These are phyloP conservation scores for Xylaria nigripes DNA, from an alignment of 495 filamentous ascomycete genomes.

Conservation along the genomic window DNA sequence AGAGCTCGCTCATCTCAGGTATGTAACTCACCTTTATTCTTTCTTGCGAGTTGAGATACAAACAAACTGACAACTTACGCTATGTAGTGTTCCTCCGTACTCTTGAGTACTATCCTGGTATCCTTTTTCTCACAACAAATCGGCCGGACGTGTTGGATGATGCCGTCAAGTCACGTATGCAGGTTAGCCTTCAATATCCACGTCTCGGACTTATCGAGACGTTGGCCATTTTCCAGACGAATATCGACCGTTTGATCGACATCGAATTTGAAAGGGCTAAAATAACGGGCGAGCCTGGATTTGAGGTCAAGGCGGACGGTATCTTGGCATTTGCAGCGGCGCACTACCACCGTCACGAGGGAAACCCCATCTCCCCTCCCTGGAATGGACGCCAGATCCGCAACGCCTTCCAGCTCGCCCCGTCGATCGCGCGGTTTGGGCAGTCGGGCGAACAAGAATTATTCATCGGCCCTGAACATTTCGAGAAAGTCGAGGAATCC, in stretches of 20 bases:
- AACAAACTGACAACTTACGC: neutral
- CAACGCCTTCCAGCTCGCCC: slow-evolving; percentile 24
- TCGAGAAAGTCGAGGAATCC: slow-evolving; percentile 12
- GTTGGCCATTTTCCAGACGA: slow-evolving; percentile 23
- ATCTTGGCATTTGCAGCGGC: slow-evolving; percentile 20
- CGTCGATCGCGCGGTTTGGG: slow-evolving; percentile 9
- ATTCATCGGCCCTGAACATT: slow-evolving; percentile 6
- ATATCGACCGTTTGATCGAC: slow-evolving; percentile 21
- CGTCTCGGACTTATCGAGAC: slow-evolving; percentile 18
- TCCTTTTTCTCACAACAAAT: slow-evolving; percentile 53
- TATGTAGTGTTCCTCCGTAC: slow-evolving; percentile 39
- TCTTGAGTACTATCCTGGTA: slow-evolving; percentile 52
- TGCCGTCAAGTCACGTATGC: slow-evolving; percentile 26
- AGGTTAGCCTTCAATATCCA: slow-evolving; percentile 18
- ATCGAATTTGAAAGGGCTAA: slow-evolving; percentile 16
- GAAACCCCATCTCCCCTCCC: neutral
- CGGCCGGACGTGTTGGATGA: slow-evolving; percentile 46
- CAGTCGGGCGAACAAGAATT: neutral
- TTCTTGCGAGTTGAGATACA: neutral
- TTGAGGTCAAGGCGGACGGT: slow-evolving; percentile 15
- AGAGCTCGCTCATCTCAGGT: slow-evolving; percentile 12
- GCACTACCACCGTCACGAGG: slow-evolving; percentile 12
- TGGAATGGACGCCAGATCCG: slow-evolving; percentile 21
- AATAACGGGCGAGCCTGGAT: slow-evolving; percentile 9
- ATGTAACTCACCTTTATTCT: neutral